Evolutionary conservation across 2,329 filamentous ascomycete species (phyloP).

Genomic region (Coleophoma eucalyptorum): DNA sequence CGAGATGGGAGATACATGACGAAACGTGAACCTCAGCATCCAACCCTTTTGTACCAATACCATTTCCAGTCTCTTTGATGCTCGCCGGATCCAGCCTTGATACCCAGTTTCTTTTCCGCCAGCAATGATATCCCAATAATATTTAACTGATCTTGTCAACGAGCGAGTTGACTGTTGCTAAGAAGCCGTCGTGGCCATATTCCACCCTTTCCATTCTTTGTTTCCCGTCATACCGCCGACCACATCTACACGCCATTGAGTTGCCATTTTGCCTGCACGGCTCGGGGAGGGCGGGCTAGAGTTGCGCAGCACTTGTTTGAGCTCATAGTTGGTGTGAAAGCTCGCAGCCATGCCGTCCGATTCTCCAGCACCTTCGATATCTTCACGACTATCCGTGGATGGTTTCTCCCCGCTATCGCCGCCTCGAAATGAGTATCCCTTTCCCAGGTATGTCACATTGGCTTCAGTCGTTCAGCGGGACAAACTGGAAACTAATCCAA

Average conservation of each 20-base stretch:
- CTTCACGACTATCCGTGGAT: slow-evolving; percentile 41
- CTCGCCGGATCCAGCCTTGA: neutral
- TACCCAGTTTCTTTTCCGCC: slow-evolving; percentile 2
- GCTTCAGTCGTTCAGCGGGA: slow-evolving; percentile 27
- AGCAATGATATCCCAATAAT: slow-evolving; percentile 29
- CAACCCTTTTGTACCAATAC: neutral
- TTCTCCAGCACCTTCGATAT: slow-evolving; percentile 18
- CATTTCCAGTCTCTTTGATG: neutral
- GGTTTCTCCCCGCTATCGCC: slow-evolving; percentile 38
- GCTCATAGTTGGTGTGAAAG: neutral
- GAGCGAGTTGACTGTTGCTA: slow-evolving; percentile 10
- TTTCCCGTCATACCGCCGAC: neutral
- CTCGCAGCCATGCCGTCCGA: slow-evolving; percentile 31
- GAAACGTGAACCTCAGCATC: too few relatives aligned
- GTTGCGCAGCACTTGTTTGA: neutral
- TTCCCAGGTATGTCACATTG: slow-evolving; percentile 41
- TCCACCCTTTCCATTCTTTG: neutral
- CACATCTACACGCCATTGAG: neutral
- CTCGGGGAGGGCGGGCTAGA: neutral
- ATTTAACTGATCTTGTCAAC: slow-evolving; percentile 15
- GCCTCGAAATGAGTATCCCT: slow-evolving; percentile 41
- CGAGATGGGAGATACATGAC: too few relatives aligned
- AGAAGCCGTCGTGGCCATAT: slow-evolving; percentile 18
- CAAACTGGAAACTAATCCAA: slow-evolving; percentile 36
- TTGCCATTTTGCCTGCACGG: neutral